A percentile compares a stretch with the other conserved stretches of the same genome.
Conservation (phyloP, 805 yeast species). For the Aciculoconidium aculeatum region DNA sequence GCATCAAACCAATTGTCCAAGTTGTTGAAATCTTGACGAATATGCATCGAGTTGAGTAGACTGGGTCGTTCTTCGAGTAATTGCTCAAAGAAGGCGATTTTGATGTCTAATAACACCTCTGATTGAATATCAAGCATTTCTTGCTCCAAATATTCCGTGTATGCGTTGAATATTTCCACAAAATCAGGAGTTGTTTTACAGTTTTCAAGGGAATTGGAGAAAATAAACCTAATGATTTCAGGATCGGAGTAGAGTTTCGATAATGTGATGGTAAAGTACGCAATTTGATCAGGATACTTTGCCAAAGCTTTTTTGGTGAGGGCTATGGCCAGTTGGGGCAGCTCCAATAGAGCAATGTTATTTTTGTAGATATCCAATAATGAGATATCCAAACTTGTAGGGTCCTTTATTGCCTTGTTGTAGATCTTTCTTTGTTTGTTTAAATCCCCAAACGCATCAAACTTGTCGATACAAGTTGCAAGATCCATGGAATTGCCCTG, state of each 20-base stretch:
- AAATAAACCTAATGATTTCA: conserved; percentile 11
- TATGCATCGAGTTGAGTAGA: conserved; percentile 58
- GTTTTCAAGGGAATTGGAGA: conserved; percentile 42
- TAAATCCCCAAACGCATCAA: no score
- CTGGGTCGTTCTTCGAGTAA: conserved; percentile 53
- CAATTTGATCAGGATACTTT: conserved; percentile 55
- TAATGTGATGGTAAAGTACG: conserved; percentile 32
- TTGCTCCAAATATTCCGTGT: conserved; percentile 54
- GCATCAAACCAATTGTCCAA: conserved; percentile 68
- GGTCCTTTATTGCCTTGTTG: no score
- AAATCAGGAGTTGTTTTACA: conserved; percentile 57
- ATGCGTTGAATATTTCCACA: conserved; percentile 55
- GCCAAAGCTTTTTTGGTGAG: conserved; percentile 1
- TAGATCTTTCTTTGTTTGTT: no score
- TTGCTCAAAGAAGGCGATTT: conserved; percentile 45
- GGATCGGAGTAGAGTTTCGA: conserved; percentile 2
- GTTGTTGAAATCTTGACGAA: conserved; percentile 57
- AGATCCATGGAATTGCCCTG: conserved; percentile 8
- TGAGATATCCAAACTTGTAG: no score
- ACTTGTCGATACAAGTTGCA: conserved; percentile 1
- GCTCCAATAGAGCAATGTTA: no score
- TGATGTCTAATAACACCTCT: conserved; percentile 32
- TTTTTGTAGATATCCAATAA: no score
- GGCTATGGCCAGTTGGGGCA: no score
- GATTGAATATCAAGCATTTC: conserved; percentile 9